Evolutionary conservation across 805 yeast genomes (phyloP).

Genomic region (Cyberlindnera suaveolens): DNA sequence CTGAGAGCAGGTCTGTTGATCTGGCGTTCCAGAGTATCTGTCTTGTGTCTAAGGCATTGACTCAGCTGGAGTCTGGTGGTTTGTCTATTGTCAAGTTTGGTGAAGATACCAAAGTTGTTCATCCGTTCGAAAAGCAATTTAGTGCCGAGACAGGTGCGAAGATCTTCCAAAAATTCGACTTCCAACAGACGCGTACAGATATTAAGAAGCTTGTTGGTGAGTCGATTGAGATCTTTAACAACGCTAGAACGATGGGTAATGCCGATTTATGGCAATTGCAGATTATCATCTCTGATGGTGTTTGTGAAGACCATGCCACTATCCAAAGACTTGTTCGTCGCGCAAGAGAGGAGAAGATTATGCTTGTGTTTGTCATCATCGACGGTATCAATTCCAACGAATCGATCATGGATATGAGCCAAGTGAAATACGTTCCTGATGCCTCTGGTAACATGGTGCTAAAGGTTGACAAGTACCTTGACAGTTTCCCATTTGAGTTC

Average conservation of each 20-base stretch:
- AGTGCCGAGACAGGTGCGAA: constrained; percentile 76
- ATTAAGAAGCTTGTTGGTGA: constrained; percentile 65
- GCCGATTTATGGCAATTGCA: constrained; percentile 88
- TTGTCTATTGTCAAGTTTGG: constrained; percentile 89
- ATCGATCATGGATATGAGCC: constrained; percentile 91
- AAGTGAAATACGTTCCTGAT: constrained; percentile 77
- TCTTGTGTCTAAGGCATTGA: constrained; percentile 85
- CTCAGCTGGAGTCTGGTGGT: constrained; percentile 92
- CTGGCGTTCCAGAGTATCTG: constrained; percentile 94
- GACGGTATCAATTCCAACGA: constrained; percentile 83
- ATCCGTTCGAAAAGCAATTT: constrained; percentile 84
- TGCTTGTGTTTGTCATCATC: constrained; percentile 91
- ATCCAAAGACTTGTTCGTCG: constrained; percentile 78
- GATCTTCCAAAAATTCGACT: constrained; percentile 82
- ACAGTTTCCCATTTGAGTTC: constrained; percentile 93
- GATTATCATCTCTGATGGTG: constrained; percentile 92
- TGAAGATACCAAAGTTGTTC: constrained; percentile 73
- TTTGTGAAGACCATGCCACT: constrained; percentile 89
- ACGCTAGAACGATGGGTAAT: constrained; percentile 39
- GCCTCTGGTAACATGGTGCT: constrained; percentile 63
- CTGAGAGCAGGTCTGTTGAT: constrained; percentile 83
- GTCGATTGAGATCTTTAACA: constrained; percentile 68
- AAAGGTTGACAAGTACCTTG: constrained; percentile 78
- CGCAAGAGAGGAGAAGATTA: constrained; percentile 86
- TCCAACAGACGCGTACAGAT: constrained; percentile 84